Evolutionary conservation across 2,329 filamentous ascomycete genomes (phyloP).

Genomic region (Trichophyton mentagrophytes): DNA sequence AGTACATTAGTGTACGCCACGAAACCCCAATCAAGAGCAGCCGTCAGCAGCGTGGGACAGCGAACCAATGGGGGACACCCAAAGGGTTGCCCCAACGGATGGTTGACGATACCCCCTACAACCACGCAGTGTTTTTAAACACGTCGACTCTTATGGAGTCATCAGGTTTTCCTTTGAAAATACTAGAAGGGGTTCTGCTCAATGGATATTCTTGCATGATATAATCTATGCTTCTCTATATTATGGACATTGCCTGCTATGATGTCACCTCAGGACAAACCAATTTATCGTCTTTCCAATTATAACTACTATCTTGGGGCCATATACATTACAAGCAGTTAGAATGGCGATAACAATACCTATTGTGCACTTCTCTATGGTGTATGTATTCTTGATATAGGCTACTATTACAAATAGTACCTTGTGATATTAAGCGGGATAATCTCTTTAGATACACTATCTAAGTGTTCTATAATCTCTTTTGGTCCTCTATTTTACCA

Average conservation of each 20-base stretch:
- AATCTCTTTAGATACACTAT: not conserved
- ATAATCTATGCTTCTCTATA: no score
- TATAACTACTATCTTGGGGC: not conserved
- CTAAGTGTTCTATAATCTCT: not conserved
- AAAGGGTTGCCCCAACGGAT: not conserved
- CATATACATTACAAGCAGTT: not conserved
- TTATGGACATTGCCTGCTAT: no score
- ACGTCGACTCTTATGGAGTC: not conserved
- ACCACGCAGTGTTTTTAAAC: not conserved
- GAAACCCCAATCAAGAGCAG: not conserved
- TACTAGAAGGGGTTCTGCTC: not conserved
- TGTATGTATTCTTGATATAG: not conserved
- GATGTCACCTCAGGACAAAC: no score
- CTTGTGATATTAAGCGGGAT: not conserved
- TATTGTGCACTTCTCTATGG: not conserved
- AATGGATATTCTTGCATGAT: not conserved
- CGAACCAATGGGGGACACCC: not conserved
- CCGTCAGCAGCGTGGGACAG: not conserved
- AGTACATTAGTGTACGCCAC: not conserved
- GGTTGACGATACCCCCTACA: not conserved
- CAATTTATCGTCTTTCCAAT: not conserved
- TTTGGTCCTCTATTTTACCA: not conserved
- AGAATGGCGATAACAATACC: not conserved
- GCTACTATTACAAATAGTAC: not conserved
- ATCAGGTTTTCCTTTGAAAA: not conserved